A percentile compares a stretch with the other conserved stretches of the same genome.
Conservation (phyloP, 805 yeast genomes). For the Yueomyces sinensis region DNA sequence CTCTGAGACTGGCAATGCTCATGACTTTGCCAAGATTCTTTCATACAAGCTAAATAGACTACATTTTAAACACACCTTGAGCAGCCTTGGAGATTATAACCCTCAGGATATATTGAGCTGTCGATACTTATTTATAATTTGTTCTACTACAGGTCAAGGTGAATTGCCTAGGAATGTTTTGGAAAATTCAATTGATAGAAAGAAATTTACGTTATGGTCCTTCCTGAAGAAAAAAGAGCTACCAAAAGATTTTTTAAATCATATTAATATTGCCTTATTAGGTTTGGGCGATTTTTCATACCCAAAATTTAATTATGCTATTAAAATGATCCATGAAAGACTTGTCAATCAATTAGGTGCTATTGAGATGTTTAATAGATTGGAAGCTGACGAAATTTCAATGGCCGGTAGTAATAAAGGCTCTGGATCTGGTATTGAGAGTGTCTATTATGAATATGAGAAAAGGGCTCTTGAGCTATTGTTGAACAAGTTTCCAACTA, state of each 20-base stretch:
- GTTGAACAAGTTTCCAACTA: constrained; percentile 24
- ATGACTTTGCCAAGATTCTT: constrained; percentile 64
- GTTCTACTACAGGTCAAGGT: constrained; percentile 95
- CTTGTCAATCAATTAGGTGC: constrained; percentile 70
- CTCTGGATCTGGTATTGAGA: constrained; percentile 40
- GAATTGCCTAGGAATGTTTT: constrained; percentile 70
- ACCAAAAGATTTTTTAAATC: constrained; percentile 46
- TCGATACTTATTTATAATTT: constrained; percentile 31
- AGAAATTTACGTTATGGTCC: constrained; percentile 42
- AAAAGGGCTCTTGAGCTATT: constrained; percentile 29
- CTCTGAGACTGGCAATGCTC: constrained; percentile 85
- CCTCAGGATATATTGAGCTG: constrained; percentile 39
- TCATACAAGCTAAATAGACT: constrained; percentile 41
- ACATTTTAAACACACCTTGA: constrained; percentile 34
- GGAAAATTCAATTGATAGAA: constrained; percentile 16
- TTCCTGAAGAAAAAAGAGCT: constrained; percentile 56
- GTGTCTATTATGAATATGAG: constrained; percentile 68
- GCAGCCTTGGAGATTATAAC: constrained; percentile 48
- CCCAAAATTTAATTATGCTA: constrained; percentile 80
- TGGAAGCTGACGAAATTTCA: constrained; percentile 82
- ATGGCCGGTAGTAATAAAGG: constrained; percentile 41
- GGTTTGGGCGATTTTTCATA: constrained; percentile 94
- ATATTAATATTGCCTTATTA: constrained; percentile 54
- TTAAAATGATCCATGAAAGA: constrained; percentile 67
- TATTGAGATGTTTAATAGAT: constrained; percentile 49